Evolutionary conservation across 805 yeast genomes (phyloP), one percentile per base, ranked within the genome.

Genomic region (Monosporozyma siamensis): DNA sequence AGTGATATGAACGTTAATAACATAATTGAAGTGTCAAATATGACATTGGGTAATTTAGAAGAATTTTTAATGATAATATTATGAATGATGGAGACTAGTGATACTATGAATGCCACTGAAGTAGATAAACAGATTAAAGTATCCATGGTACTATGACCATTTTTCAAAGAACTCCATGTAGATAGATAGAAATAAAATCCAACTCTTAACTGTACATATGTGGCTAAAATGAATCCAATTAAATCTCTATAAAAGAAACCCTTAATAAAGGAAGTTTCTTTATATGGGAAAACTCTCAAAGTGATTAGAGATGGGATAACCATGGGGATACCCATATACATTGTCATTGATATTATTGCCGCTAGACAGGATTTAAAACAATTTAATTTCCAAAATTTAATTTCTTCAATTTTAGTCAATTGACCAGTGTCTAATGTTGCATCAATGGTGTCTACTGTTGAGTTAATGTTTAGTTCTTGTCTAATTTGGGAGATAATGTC

Each of bases 21-120:
- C 94, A 94, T 86, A 12, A 81, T 78, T 1, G 87, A 72, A 0
- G 97, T 88, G 45, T 87, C 97, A 67, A 92, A 89, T 27, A 88
- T 68, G 1, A 82, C 76, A 41, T 72, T 77, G 5, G 95, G 94
- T 5, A 80, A 72, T 41, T 58, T 56, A 4, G 44, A 38, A 0
- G 59, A 55, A 8, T 42, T 39, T 37, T 25, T n/a, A 10, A 43
- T 26, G 56, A 72, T 50, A 15, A 77, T 65, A 32, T 77, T 69
- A 27, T 69, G 60, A 1, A 73, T 24, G 47, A 87, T 75, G 0
- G 92, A 74, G 21, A 77, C 59, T 1, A 82, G 58, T 1, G 97
- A 88, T 54, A 85, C 90, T 4, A 68, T 38, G 56, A 77, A 92
- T 4, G 96, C 85, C 18, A 83, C 77, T 39, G 80, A 64, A 0